Evolutionary conservation across 495 filamentous ascomycete genomes (phyloP).

Genomic region (Tuber melanosporum): DNA sequence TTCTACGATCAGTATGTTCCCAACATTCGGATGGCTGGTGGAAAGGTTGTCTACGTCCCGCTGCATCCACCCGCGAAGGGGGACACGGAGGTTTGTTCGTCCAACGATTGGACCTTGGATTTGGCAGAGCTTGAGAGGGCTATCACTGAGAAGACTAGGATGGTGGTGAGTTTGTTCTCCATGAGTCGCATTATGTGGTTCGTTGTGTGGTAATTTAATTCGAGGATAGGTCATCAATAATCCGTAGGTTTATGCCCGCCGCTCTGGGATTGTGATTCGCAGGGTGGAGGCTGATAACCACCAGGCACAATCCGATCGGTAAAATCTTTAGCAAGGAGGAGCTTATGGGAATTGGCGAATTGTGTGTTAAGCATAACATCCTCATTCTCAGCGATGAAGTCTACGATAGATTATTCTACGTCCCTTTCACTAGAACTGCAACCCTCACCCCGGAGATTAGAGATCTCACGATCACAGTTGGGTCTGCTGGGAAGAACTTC

Average conservation of each 20-base stretch:
- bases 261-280: constrained; percentile 21
- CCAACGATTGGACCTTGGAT: constrained; percentile 81
- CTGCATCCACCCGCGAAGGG: constrained; percentile 86
- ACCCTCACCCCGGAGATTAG: constrained; percentile 83
- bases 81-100: constrained; percentile 67
- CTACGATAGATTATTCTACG: constrained; percentile 92
- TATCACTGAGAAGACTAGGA: constrained; percentile 81
- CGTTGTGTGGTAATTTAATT: background rate
- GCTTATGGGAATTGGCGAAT: constrained; percentile 73
- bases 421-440: constrained; percentile 84
- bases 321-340: constrained; percentile 85
- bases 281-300: constrained; percentile 24
- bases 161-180: constrained; percentile 67
- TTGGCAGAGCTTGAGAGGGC: constrained; percentile 72
- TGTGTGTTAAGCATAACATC: constrained; percentile 90
- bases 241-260: constrained; percentile 33
- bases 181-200: background rate
- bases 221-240: constrained; percentile 46
- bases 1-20: constrained; percentile 99
- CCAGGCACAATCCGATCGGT: constrained; percentile 81
- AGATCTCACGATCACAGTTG: constrained; percentile 81
- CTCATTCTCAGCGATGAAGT: constrained; percentile 95
- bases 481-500: constrained; percentile 95
- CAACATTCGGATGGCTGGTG: constrained; percentile 97
- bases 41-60: constrained; percentile 86